Base-by-base conservation (phyloP, 1,284 basidiomycete species). In the Ceratobasidium sp. region DNA sequence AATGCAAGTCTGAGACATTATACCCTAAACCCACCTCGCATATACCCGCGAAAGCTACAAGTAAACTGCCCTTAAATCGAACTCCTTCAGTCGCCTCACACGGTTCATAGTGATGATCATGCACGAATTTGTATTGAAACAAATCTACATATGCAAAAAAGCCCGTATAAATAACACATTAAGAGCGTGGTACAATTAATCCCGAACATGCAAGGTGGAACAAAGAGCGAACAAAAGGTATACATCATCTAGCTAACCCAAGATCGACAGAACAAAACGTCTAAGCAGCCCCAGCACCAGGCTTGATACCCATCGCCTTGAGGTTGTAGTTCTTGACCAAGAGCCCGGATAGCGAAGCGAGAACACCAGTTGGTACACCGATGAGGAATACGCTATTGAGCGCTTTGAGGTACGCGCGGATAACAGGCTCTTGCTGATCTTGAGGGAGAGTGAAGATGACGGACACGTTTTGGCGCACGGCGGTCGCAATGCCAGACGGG, bases 321-420 rank as follows among this genome's bases (percentile, higher is more conserved):
- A 86, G 83, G 80, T 86, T 86, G 80, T 85, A 83, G 80, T 86
- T 86, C 77, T 83, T 83, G 76, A 78, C 77, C 7, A 61, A 49
- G 26, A 84, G 77, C 3, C 84, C 87, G 40, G 81, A 83, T 3
- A 86, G 53, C 9, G 85, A 82, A 0, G 84, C 83, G 6, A 87
- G 78, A 1, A 82, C 82, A 15, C 85, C 83, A 51, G 84, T 84
- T 0, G 85, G 84, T 33, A 88, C 86, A 49, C 86, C 85, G 39
- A 88, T 86, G 56, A 88, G 82, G 80, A 86, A 88, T 23, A 84
- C 83, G 71, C 80, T 79, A 70, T 78, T 79, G 40, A 80, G 44
- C 2, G 79, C 69, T 40, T 78, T 77, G 23, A 69, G 44, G 71
- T 79, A 88, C 3, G 87, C 86, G n/a, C 85, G 83, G 71, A 87